phyloP scores from a whole-genome alignment of 1,139 yeast species.

The Magnusiomyces magnusii region DNA sequence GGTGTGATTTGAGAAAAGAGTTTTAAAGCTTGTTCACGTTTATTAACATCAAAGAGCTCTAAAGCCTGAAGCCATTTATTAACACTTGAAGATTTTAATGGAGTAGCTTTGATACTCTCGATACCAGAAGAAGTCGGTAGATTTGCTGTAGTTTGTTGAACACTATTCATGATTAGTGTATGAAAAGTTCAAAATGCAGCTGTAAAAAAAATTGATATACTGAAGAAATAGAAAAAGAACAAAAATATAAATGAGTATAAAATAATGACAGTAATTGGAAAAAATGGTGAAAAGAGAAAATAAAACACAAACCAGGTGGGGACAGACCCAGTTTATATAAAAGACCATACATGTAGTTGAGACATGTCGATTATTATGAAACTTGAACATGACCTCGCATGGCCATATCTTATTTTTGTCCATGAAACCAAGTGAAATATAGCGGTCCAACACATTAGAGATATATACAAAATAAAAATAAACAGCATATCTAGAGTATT shows the following conservation, averaged over 20 bases:
- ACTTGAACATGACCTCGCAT: neutral
- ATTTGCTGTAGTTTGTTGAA: neutral
- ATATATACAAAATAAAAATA: too few relatives aligned
- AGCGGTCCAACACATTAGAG: too few relatives aligned
- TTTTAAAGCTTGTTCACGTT: slow-evolving; percentile 11
- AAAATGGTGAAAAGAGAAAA: neutral
- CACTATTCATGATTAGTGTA: neutral
- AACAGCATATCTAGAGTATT: too few relatives aligned
- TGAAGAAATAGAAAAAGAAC: neutral
- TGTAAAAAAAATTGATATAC: neutral
- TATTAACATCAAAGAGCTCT: slow-evolving; percentile 11
- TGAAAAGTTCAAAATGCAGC: neutral
- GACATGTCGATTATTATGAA: neutral
- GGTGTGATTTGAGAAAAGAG: slow-evolving; percentile 9
- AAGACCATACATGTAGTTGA: neutral
- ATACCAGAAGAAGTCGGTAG: neutral
- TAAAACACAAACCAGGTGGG: neutral
- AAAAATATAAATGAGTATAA: neutral
- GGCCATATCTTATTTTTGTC: neutral
- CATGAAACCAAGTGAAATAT: neutral
- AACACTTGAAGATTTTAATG: slow-evolving; percentile 5
- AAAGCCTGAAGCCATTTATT: slow-evolving; percentile 15
- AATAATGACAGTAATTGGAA: neutral
- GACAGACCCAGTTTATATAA: neutral
- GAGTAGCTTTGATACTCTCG: neutral